phyloP scores from a whole-genome alignment of 805 yeast species.

The Pichia insulana region DNA sequence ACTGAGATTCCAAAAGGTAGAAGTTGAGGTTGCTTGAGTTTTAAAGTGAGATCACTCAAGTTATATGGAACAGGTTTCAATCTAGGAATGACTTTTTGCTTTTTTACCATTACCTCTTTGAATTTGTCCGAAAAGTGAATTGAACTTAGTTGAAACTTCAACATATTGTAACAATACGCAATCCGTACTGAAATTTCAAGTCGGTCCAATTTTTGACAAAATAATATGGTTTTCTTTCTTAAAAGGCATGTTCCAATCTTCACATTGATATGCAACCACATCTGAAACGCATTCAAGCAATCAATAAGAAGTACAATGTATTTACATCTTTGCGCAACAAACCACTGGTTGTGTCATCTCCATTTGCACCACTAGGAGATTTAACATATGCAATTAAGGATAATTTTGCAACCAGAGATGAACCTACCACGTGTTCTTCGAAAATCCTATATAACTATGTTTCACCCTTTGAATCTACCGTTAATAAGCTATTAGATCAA shows the following conservation, averaged over 20 bases:
- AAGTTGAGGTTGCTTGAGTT: constrained; percentile 16
- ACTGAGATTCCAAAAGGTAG: constrained; percentile 9
- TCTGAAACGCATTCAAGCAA: constrained; percentile 5
- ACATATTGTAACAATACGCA: no score
- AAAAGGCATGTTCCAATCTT: not conserved
- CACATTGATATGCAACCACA: not conserved
- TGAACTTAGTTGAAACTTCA: no score
- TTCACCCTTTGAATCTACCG: constrained; percentile 81
- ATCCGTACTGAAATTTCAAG: not conserved
- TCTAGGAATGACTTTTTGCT: constrained; percentile 21
- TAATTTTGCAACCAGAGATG: constrained; percentile 57
- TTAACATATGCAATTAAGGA: constrained; percentile 57
- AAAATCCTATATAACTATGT: constrained; percentile 45
- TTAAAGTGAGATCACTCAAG: constrained; percentile 20
- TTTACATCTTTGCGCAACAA: constrained; percentile 32
- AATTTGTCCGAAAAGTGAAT: no score
- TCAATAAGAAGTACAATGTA: constrained; percentile 23
- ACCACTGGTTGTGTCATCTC: not conserved
- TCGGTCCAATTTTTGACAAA: no score
- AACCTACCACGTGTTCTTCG: constrained; percentile 76
- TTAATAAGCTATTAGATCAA: constrained; percentile 41
- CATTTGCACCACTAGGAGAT: constrained; percentile 6
- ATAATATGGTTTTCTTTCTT: not conserved
- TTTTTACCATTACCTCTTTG: constrained; percentile 8
- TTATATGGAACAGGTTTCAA: constrained; percentile 30